Base-by-base conservation (phyloP, 108 stramenopile species). In the Ochromonas danica region DNA sequence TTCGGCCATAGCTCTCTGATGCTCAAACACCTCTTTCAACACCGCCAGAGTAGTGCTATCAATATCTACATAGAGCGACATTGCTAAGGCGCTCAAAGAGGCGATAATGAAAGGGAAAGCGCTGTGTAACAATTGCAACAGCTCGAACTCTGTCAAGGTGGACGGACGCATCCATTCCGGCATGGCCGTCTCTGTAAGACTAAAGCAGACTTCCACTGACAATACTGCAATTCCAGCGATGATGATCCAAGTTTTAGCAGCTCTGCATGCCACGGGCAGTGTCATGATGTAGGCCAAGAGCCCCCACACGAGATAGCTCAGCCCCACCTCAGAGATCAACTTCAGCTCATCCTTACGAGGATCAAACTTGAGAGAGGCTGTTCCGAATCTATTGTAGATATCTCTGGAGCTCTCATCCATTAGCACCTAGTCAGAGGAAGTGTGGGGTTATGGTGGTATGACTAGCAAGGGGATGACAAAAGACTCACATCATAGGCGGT, bases 101-200 rank as follows among this genome's bases (percentile, higher is more conserved):
- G 35, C 31, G 6, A 67, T 67, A 6, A 33, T 25, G 31, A 67
- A 10, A 28, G 63, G 63, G 25, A 67, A 67, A 31, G 31, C 17
- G 10, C 3, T 35, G 31, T 67, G 27, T 25, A 67, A 67, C 6
- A 14, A 67, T 14, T 14, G 25, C 10, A 67, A 14, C 10, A 67
- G 17, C 63, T 67, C 63, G 35, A 10, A 67, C 25, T 67, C 63
- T 10, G 63, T 67, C 63, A 67, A 31, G 6, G 63, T 67, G 45
- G 6, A 6, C 10, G 63, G 63, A 57, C 22, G 51, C 31, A 67
- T 3, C 27, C 27, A 67, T 36, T 28, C 31, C 31, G 63, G 63
- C 3, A 33, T 67, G 10, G 6, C 63, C 31, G 63, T 67, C 10
- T 36, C 63, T 31, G 63, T 35, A 6, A 67, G 27, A 36, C 33